Percentiles rank a stretch among this genome's conserved stretches.
Conservation (phyloP, 2,329 filamentous ascomycete genomes). For the Monilinia fructigena region DNA sequence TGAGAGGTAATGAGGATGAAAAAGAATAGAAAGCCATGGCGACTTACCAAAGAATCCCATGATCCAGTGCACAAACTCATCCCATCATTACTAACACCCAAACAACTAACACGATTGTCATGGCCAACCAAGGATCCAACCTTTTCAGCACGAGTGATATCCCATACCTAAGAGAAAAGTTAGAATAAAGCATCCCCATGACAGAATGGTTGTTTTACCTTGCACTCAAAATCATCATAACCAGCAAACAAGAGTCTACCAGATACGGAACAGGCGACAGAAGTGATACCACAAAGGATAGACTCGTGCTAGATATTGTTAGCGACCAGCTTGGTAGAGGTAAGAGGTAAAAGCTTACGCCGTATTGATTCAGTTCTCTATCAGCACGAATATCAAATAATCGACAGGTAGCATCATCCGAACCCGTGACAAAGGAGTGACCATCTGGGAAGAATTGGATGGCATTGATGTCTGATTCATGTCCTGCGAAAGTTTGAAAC, state of each 20-base stretch:
- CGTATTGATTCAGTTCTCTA: constrained; percentile 69
- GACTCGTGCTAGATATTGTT: constrained; percentile 73
- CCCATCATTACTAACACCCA: constrained; percentile 97
- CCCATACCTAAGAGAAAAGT: constrained; percentile 73
- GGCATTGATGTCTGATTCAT: constrained; percentile 98
- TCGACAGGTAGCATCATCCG: constrained; percentile 94
- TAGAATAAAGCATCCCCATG: background rate
- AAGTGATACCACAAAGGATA: constrained; percentile 96
- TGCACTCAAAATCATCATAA: constrained; percentile 99
- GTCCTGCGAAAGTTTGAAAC: constrained; percentile 97
- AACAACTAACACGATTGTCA: constrained; percentile 97
- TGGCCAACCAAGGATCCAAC: constrained; percentile 95
- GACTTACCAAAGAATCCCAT: constrained; percentile 95
- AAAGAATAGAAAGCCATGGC: background rate
- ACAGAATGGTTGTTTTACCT: constrained; percentile 59
- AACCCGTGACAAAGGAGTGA: constrained; percentile 96
- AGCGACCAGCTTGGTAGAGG: constrained; percentile 27
- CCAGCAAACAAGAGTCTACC: constrained; percentile 93
- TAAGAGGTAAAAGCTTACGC: constrained; percentile 49
- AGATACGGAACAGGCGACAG: constrained; percentile 95
- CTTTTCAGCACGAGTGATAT: constrained; percentile 93
- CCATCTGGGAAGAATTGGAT: constrained; percentile 99
- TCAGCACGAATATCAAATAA: constrained; percentile 98
- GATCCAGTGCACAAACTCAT: constrained; percentile 99
- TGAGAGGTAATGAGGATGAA: background rate